phyloP scores from a whole-genome alignment of 1,139 yeast species.

The Arxiozyma heterogenica region DNA sequence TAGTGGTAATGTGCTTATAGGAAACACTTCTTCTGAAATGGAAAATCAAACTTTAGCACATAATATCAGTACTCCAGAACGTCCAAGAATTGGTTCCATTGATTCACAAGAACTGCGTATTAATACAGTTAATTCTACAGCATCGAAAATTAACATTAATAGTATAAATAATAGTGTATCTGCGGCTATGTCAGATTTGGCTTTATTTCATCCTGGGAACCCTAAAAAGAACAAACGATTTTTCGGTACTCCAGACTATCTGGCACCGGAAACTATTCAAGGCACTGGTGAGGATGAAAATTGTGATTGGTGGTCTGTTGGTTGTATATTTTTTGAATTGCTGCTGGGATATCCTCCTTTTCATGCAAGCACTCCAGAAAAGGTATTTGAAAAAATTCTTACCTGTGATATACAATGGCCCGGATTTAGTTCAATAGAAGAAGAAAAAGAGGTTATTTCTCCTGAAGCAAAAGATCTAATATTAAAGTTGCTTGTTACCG shows the following conservation, averaged over 20 bases:
- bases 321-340: conserved; percentile 89
- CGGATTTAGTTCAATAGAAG: conserved; percentile 41
- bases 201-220: conserved; percentile 62
- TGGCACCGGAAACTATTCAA: conserved; percentile 90
- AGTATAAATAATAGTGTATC: background rate
- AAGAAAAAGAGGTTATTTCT: conserved; percentile 46
- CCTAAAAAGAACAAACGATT: conserved; percentile 45
- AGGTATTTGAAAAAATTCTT: conserved; percentile 74
- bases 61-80: conserved; percentile 7
- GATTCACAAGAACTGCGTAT: conserved; percentile 1
- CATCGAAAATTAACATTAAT: conserved; percentile 1
- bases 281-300: conserved; percentile 80
- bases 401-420: conserved; percentile 82
- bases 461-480: conserved; percentile 71
- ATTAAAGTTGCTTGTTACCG: conserved; percentile 46
- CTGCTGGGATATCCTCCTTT: conserved; percentile 93
- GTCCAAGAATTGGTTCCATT: conserved; percentile 9
- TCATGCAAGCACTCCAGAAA: conserved; percentile 71
- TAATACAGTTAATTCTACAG: background rate
- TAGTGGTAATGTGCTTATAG: background rate
- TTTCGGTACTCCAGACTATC: conserved; percentile 96
- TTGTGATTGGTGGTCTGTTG: conserved; percentile 98
- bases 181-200: conserved; percentile 33
- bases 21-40: conserved; percentile 1
- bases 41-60: background rate